Evolutionary conservation across 176 grass and related monocot genomes (phyloP), one percentile per base, ranked within the genome.

Genomic region (Zea luxurians): DNA sequence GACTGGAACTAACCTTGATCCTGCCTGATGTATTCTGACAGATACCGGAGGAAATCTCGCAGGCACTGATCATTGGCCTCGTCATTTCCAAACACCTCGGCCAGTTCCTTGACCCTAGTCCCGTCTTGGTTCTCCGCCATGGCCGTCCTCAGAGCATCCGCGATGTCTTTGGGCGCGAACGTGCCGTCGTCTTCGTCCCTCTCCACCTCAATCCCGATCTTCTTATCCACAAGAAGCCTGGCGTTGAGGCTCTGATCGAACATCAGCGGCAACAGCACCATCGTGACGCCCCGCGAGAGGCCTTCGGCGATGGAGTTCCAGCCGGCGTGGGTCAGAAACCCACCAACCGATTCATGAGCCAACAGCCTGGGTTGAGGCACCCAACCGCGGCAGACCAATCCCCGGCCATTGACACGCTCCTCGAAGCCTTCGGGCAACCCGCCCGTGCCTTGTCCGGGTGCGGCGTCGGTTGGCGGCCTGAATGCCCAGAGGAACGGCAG

Each of bases 161-260:
- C 73, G 2, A 88, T 71, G 40, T n/a, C 37, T 9, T 83, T 10
- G 4, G 65, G 13, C 8, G 12, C 2, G 37, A 88, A 89, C 35
- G 74, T 59, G 40, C 88, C 83, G 18, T 79, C 48, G 16, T 78
- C 46, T 48, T 83, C 73, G 21, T 68, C 41, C 4, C 77, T 75
- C 2, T n/a, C 10, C 12, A 85, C 75, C 86, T 84, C 74, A 1
- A 88, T 18, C 20, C 45, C 44, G 47, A 88, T 44, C 36, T 55
- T 71, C 63, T 15, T 88, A 5, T 75, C 75, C 21, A 47, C 86
- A 13, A 88, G 54, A 60, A 18, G 38, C 70, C 48, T 72, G 16
- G 81, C 53, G 64, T 80, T 88, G 68, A 88, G 75, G 12, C 82
- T 61, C 71, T 80, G 86, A 16, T 88, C 75, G 50, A 66, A 44